Conservation (phyloP, 73 alveolate species). For the Breviolum minutum region DNA sequence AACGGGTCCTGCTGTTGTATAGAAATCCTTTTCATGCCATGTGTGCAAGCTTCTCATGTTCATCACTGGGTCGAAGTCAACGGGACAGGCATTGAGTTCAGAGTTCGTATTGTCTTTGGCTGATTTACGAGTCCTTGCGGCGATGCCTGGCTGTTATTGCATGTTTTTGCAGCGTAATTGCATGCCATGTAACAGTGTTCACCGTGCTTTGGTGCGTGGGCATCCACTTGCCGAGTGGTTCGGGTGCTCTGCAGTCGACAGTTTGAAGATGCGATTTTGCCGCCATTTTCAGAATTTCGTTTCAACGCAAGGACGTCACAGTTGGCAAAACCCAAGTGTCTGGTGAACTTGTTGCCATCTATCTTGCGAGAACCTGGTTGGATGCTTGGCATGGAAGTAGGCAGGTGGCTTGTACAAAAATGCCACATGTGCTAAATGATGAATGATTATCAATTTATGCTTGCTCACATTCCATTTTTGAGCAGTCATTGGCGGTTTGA, state of each 20-base stretch:
- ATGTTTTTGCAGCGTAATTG: too few species aligned
- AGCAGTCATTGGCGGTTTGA: too few species aligned
- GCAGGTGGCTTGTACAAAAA: too few species aligned
- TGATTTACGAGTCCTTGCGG: conserved; percentile 49
- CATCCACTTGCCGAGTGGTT: neutral
- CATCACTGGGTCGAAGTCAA: neutral
- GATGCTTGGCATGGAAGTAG: conserved; percentile 2
- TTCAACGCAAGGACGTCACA: conserved; percentile 34
- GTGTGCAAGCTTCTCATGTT: too few species aligned
- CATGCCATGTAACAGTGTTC: too few species aligned
- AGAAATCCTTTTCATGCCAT: neutral
- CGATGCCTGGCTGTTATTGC: neutral
- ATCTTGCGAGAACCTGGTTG: conserved; percentile 58
- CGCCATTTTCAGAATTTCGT: neutral
- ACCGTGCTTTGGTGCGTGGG: neutral
- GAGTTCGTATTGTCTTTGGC: conserved; percentile 44
- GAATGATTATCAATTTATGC: too few species aligned
- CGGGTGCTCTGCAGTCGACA: neutral
- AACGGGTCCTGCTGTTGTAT: too few species aligned
- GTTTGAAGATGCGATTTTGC: neutral
- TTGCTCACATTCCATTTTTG: too few species aligned
- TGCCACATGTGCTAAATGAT: too few species aligned
- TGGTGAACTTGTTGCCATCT: conserved; percentile 52
- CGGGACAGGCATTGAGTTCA: conserved; percentile 31
- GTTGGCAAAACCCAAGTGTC: conserved; percentile 33